A percentile compares a stretch with the other conserved stretches of the same genome.
Evolutionary conservation across 176 grass and related monocot genomes (phyloP).

Genomic region (Juncus inflexus): DNA sequence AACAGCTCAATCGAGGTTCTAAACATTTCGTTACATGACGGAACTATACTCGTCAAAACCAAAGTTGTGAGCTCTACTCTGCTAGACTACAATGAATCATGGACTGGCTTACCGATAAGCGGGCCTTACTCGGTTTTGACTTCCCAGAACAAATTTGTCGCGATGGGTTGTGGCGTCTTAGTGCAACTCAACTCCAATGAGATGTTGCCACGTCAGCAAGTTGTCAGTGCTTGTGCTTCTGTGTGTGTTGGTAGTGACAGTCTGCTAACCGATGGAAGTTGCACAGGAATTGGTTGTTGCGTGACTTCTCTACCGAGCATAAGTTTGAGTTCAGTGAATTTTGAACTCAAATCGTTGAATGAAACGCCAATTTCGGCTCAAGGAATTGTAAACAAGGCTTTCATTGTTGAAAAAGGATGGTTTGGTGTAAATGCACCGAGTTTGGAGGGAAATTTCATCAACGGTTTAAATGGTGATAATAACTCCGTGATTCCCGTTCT

Average conservation of each 20-base stretch:
- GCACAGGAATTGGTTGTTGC: conserved; percentile 32
- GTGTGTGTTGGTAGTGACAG: not conserved
- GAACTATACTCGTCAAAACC: conserved; percentile 8
- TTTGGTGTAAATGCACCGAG: not conserved
- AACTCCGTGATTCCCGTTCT: not conserved
- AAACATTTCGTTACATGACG: conserved; percentile 6
- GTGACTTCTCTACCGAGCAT: not conserved
- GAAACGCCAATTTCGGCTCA: not conserved
- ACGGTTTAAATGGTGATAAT: not conserved
- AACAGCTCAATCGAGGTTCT: conserved; percentile 25
- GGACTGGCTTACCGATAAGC: not conserved
- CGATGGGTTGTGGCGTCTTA: conserved; percentile 7
- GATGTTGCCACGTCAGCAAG: not conserved
- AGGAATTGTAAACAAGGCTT: conserved; percentile 1
- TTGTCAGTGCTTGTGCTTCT: conserved; percentile 20
- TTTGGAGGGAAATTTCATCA: not conserved
- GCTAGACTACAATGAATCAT: not conserved
- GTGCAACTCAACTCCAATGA: not conserved
- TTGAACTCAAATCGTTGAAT: not conserved
- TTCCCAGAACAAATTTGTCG: conserved; percentile 28
- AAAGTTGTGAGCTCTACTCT: not conserved
- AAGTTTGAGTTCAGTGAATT: not conserved
- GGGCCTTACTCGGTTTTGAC: conserved; percentile 5
- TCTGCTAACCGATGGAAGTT: conserved; percentile 9
- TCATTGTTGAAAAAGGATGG: conserved; percentile 22